Base-by-base conservation (phyloP, 1,284 basidiomycete species). In the Coniophora puteana region DNA sequence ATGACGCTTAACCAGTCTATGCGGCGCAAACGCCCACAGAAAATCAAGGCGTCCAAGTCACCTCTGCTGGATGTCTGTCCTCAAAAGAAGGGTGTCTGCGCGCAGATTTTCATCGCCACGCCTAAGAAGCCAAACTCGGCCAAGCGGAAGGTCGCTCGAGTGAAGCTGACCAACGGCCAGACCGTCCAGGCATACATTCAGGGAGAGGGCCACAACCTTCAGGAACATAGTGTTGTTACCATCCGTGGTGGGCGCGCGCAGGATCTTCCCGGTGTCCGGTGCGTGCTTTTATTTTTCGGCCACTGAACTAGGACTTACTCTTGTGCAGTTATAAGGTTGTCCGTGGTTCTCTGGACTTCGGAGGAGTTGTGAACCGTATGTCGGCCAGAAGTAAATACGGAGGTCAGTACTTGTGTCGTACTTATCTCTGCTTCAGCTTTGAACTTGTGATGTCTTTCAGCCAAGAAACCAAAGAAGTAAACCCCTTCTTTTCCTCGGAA, bases 81-180 rank as follows among this genome's bases (percentile, higher is more conserved):
- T 10, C 93, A 96, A 67, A 82, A 82, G 54, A 96, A 95, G 62
- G 93, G 89, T 26, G 92, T 97, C 44, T 89, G 90, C 59, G 79
- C 83, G 22, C 80, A 84, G 51, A 80, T 97, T 18, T 87, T 88
- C 63, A 89, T 83, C 33, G 78, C 75, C 53, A 93, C 89, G 59
- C 96, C 96, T 18, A 97, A 94, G 73, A 99, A 99, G 63, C 96
- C 96, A 50, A 99, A 99, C 68, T 99, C 95, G 30, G 94, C 94
- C 32, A 93, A 97, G 58, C 89, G 96, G 48, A 99, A 98, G 69
- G 91, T 98, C 45, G 93, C 93, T 30, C 80, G 91, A 59, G 86
- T 99, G 52, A 95, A 95, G 70, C 73, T 99, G 37, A 80, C 85
- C 24, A 95, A 88, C 24, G 96, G 96, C 38, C 87, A 90, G 62